Percentiles rank a stretch among this genome's conserved stretches.
These are phyloP conservation scores for Leucocoprinus sp. DNA, from an alignment of 768 basidiomycete genomes.

Conservation along the genomic window DNA sequence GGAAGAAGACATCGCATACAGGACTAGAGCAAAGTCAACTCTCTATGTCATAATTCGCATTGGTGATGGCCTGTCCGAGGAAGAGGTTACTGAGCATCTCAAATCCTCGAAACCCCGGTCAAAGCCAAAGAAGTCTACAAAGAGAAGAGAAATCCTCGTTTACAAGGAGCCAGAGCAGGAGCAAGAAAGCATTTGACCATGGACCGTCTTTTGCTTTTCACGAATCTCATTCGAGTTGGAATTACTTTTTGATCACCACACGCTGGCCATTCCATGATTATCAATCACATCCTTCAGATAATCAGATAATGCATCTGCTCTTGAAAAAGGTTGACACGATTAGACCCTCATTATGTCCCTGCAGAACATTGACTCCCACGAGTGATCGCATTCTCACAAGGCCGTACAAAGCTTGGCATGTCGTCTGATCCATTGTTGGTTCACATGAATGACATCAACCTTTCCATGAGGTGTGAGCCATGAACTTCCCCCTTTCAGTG, in stretches of 20 bases:
- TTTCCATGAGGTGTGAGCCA: slow-evolving; percentile 5
- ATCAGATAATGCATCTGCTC: background rate
- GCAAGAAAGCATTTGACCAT: slow-evolving; percentile 8
- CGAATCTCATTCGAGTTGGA: background rate
- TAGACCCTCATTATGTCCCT: background rate
- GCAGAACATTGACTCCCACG: background rate
- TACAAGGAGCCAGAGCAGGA: slow-evolving; percentile 29
- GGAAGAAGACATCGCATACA: slow-evolving; percentile 58
- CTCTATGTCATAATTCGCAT: slow-evolving; percentile 53
- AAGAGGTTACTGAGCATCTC: slow-evolving; percentile 15
- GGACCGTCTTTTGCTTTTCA: background rate
- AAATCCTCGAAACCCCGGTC: background rate
- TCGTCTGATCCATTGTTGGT: background rate
- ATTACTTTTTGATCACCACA: background rate
- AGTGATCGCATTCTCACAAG: slow-evolving; percentile 1
- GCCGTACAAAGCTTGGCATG: background rate
- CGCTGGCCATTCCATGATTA: background rate
- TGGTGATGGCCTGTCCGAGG: slow-evolving; percentile 50
- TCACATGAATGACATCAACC: background rate
- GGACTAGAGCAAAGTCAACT: slow-evolving; percentile 64
- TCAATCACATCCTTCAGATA: background rate
- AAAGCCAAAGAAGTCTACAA: slow-evolving; percentile 1
- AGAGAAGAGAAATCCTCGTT: slow-evolving; percentile 11
- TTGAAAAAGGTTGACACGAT: no score
- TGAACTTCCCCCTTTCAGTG: background rate